Percentiles rank a stretch among this genome's conserved stretches.
Conservation (phyloP, 345 rosid genomes). For the Carallia brachiata region DNA sequence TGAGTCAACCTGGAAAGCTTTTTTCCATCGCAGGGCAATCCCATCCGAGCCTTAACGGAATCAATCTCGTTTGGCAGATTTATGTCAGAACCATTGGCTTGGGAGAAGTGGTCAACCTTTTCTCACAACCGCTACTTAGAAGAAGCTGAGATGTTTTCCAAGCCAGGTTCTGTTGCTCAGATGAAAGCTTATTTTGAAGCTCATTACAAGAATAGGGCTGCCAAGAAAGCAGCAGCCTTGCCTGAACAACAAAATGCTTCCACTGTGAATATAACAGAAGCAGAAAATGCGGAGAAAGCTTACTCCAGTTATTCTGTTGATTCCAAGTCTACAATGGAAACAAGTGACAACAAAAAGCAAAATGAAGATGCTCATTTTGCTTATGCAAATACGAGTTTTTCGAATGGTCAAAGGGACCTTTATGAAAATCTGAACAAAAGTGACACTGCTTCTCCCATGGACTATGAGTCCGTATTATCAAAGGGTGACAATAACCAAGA, state of each 20-base stretch:
- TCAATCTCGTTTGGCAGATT: conserved; percentile 86
- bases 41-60: conserved; percentile 57
- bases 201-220: conserved; percentile 74
- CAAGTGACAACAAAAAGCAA: conserved; percentile 17
- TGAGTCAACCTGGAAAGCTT: background rate
- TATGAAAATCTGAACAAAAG: conserved; percentile 8
- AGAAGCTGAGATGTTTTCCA: conserved; percentile 77
- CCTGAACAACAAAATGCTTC: conserved; percentile 29
- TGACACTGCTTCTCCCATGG: conserved; percentile 2
- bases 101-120: conserved; percentile 95
- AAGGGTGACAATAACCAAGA: conserved; percentile 17
- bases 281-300: conserved; percentile 10
- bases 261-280: conserved; percentile 14
- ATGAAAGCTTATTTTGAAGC: conserved; percentile 92
- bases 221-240: conserved; percentile 47
- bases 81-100: conserved; percentile 69
- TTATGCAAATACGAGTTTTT: conserved; percentile 13
- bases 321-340: conserved; percentile 13
- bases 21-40: conserved; percentile 51
- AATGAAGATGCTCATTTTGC: conserved; percentile 22
- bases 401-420: conserved; percentile 11
- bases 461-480: conserved; percentile 17
- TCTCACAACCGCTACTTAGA: conserved; percentile 86
- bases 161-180: conserved; percentile 89
- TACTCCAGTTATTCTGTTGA: conserved; percentile 16